These are phyloP conservation scores for Acacia confusa DNA, from an alignment of 306 rosid species.

Conservation along the genomic window DNA sequence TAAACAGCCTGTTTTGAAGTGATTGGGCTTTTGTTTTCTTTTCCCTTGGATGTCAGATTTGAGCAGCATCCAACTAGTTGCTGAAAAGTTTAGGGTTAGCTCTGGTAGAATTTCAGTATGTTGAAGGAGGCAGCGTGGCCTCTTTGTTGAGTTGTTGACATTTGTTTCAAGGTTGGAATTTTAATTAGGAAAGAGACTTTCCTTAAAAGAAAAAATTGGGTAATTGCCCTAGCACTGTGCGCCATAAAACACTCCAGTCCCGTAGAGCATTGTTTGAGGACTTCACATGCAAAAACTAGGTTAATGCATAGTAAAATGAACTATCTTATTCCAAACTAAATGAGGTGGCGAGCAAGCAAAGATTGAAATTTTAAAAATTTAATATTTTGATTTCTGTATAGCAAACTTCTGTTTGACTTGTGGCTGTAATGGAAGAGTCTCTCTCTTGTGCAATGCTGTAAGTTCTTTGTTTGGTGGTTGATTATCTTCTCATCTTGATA, in stretches of 20 bases:
- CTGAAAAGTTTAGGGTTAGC: no score
- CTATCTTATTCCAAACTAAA: not conserved
- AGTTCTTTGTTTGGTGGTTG: constrained; percentile 3
- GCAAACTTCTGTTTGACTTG: not conserved
- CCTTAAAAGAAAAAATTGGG: not conserved
- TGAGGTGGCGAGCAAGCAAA: not conserved
- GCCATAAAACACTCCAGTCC: not conserved
- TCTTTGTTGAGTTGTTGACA: not conserved
- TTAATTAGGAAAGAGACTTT: no score
- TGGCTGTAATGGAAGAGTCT: not conserved
- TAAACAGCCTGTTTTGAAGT: no score
- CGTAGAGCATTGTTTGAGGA: not conserved
- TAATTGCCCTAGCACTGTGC: not conserved
- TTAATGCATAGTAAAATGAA: not conserved
- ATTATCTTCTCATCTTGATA: not conserved
- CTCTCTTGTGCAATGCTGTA: not conserved
- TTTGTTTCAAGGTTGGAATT: not conserved
- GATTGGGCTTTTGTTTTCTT: no score
- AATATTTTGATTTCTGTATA: not conserved
- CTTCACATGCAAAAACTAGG: not conserved
- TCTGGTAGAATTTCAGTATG: no score
- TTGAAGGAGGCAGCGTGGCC: not conserved
- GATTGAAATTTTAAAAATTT: not conserved
- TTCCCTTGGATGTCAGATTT: no score
- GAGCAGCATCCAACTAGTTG: no score